Base-by-base conservation (phyloP, 148 eudicot species). In the Silene conica region DNA sequence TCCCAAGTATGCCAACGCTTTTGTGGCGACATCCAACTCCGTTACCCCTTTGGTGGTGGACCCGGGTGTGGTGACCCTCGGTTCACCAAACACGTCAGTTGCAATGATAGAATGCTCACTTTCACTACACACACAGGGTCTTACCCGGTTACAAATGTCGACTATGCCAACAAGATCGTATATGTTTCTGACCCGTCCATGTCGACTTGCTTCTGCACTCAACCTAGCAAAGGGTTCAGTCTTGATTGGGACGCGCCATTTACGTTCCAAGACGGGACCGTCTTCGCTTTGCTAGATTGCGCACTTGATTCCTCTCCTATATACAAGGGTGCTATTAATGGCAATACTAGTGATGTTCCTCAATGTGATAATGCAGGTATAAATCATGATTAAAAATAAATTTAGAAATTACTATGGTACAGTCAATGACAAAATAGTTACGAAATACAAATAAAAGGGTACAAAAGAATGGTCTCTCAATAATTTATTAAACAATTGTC, bases 161-260 rank as follows among this genome's bases (percentile, higher is more conserved):
- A 94, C 66, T 94, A 91, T 80, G 57, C 69, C 67, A 76, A 74
- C 72, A 80, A 91, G 74, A 54, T 89, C 28, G 20, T 94, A 9
- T 87, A 89, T 78, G 74, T 94, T 28, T 71, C 91, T 0, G 98
- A 94, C 73, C 88, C 97, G 12, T 64, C 95, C 74, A 91, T 94
- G 91, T 94, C 98, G 0, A 88, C 98, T 14, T 94, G 98, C 69
- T 73, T 90, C 26, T 83, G 88, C 75, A 76, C 80, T 21, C 88
- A 87, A 63, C 91, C 91, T 3, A 89, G 91, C 81, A 82, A 82
- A 63, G 98, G 97, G 67, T 89, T 94, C 48, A 74, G 96, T 85
- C 93, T 94, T 0, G 86, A 94, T 76, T 87, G 86, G 85, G 86
- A 94, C 56, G 98, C 98, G 1, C 98, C 98, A 3, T 94, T 94